A percentile compares a stretch with the other conserved stretches of the same genome.
Conservation (phyloP, 2,329 filamentous ascomycete genomes). For the Cladophialophora yegresii region DNA sequence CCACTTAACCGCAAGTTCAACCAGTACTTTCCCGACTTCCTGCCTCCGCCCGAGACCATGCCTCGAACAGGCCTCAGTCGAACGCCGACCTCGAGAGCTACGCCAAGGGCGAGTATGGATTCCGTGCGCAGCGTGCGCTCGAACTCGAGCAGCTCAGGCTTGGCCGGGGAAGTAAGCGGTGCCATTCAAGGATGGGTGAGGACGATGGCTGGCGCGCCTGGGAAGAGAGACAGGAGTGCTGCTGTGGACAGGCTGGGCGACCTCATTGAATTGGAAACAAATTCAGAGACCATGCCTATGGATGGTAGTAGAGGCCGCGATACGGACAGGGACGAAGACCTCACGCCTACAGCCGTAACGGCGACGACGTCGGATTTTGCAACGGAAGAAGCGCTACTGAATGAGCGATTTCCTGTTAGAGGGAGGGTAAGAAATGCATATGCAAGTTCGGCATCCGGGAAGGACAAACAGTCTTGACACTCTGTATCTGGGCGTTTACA, state of each 20-base stretch:
- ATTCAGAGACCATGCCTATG: constrained; percentile 16
- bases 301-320: not conserved
- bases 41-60: constrained; percentile 49
- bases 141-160: constrained; percentile 45
- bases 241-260: constrained; percentile 40
- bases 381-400: constrained; percentile 35
- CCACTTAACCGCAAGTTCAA: constrained; percentile 80
- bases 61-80: constrained; percentile 36
- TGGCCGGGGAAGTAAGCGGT: constrained; percentile 77
- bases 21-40: constrained; percentile 77
- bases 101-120: constrained; percentile 46
- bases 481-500: not conserved
- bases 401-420: constrained; percentile 38
- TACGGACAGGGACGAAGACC: not conserved
- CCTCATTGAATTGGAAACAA: constrained; percentile 47
- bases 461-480: constrained; percentile 21
- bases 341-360: constrained; percentile 15
- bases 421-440: constrained; percentile 36
- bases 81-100: constrained; percentile 35
- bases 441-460: constrained; percentile 15
- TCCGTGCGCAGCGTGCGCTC: constrained; percentile 50
- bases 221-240: constrained; percentile 22
- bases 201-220: constrained; percentile 59
- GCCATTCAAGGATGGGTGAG: constrained; percentile 89
- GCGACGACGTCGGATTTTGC: constrained; percentile 8